A percentile compares a stretch with the other conserved stretches of the same genome.
These are phyloP conservation scores for Xylaria sp. DNA, from an alignment of 2,329 filamentous ascomycete species.

Conservation along the genomic window DNA sequence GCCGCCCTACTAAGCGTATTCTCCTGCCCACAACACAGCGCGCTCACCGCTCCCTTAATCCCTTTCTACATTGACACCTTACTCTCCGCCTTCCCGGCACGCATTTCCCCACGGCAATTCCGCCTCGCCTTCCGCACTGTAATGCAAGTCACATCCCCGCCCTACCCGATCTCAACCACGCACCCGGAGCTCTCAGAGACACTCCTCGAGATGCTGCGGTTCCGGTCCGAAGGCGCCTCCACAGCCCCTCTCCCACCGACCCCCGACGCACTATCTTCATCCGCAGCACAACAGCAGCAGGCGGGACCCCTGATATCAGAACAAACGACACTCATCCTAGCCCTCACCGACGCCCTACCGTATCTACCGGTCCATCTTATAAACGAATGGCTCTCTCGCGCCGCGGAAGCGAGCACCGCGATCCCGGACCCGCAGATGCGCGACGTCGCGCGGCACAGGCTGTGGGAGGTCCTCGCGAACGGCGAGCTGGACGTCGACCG, in stretches of 20 bases:
- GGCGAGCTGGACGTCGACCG: constrained; percentile 92
- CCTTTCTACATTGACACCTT: constrained; percentile 87
- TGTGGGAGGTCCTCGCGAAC: constrained; percentile 81
- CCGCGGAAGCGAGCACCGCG: constrained; percentile 73
- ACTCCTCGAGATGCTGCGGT: constrained; percentile 80
- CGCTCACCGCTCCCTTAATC: constrained; percentile 75
- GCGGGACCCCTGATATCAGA: constrained; percentile 67
- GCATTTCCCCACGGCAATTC: constrained; percentile 86
- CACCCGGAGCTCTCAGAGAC: constrained; percentile 84
- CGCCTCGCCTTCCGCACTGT: constrained; percentile 87
- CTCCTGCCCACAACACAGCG: constrained; percentile 80
- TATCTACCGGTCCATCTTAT: constrained; percentile 76
- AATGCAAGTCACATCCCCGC: constrained; percentile 83
- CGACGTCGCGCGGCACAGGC: constrained; percentile 73
- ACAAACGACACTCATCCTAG: constrained; percentile 79
- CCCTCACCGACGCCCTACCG: constrained; percentile 82
- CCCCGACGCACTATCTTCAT: constrained; percentile 2
- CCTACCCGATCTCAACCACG: constrained; percentile 76
- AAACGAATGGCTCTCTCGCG: constrained; percentile 82
- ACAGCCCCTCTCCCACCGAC: constrained; percentile 52
- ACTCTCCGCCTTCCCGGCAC: constrained; percentile 80
- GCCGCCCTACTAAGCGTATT: constrained; percentile 83
- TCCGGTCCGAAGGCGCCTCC: constrained; percentile 67
- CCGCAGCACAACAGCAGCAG: neutral
- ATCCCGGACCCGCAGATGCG: constrained; percentile 72